A percentile compares a stretch with the other conserved stretches of the same genome.
Conservation (phyloP, 257 asterid species). For the Fraxinus pennsylvanica region DNA sequence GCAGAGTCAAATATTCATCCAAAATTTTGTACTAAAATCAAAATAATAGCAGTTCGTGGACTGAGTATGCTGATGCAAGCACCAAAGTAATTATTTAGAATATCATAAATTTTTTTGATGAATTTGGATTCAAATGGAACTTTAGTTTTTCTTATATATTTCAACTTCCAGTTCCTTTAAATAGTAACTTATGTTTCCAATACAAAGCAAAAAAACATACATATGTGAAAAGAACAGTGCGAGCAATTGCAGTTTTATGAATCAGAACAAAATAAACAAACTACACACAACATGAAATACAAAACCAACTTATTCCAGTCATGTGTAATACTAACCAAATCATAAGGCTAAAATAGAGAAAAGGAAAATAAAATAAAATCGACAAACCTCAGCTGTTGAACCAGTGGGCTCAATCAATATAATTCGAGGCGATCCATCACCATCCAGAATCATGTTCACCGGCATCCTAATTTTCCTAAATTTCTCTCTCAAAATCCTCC, state of each 20-base stretch:
- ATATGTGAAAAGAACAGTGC: neutral
- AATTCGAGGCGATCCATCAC: constrained; percentile 63
- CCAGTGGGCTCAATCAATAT: constrained; percentile 69
- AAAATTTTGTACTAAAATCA: neutral
- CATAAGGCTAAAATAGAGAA: neutral
- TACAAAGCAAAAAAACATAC: neutral
- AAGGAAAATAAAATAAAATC: neutral
- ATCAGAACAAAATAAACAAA: neutral
- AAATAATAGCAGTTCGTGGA: neutral
- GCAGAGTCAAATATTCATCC: constrained; percentile 9
- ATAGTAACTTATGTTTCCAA: constrained; percentile 14
- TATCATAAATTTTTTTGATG: no score
- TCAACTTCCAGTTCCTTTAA: neutral
- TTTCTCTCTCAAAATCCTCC: constrained; percentile 34
- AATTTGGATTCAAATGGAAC: no score
- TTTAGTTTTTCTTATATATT: neutral
- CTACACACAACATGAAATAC: constrained; percentile 1
- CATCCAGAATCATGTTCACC: constrained; percentile 46
- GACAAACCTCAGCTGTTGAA: constrained; percentile 72
- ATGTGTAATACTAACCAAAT: neutral
- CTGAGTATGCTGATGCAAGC: neutral
- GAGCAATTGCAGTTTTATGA: neutral
- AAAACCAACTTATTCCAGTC: constrained; percentile 11
- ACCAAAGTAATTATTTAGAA: neutral
- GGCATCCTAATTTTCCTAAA: constrained; percentile 43